phyloP scores from a whole-genome alignment of 768 basidiomycete species.

The Harrya chromipes region DNA sequence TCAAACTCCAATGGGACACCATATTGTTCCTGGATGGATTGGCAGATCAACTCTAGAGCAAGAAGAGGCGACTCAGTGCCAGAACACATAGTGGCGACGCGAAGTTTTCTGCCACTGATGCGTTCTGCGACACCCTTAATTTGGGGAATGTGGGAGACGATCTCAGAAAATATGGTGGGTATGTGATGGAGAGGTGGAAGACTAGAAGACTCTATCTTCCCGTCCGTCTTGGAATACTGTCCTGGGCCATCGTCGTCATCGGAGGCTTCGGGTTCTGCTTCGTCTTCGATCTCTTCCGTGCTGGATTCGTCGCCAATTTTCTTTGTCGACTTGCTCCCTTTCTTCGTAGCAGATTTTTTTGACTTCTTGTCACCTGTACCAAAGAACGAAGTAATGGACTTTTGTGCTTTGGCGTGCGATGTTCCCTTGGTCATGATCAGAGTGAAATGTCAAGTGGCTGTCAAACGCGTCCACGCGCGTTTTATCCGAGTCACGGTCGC shows the following conservation, averaged over 20 bases:
- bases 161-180: conserved; percentile 72
- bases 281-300: conserved; percentile 34
- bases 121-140: conserved; percentile 65
- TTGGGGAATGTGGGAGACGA: conserved; percentile 61
- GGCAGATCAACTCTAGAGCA: conserved; percentile 80
- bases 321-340: conserved; percentile 31
- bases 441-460: neutral
- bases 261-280: conserved; percentile 32
- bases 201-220: conserved; percentile 51
- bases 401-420: conserved; percentile 44
- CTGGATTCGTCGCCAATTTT: conserved; percentile 30
- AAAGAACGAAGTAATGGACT: conserved; percentile 56
- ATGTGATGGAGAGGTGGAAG: conserved; percentile 76
- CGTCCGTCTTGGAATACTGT: conserved; percentile 36
- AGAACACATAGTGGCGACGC: conserved; percentile 96
- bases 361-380: conserved; percentile 31
- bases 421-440: conserved; percentile 51
- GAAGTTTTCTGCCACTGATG: conserved; percentile 75
- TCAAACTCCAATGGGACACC: conserved; percentile 67
- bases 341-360: conserved; percentile 22
- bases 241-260: conserved; percentile 29
- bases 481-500: conserved; percentile 26
- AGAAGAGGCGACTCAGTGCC: conserved; percentile 94
- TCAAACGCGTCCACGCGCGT: conserved; percentile 12
- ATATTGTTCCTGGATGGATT: conserved; percentile 67